Evolutionary conservation across 129 eudicot genomes (phyloP).

Genomic region (Arctium lappa): DNA sequence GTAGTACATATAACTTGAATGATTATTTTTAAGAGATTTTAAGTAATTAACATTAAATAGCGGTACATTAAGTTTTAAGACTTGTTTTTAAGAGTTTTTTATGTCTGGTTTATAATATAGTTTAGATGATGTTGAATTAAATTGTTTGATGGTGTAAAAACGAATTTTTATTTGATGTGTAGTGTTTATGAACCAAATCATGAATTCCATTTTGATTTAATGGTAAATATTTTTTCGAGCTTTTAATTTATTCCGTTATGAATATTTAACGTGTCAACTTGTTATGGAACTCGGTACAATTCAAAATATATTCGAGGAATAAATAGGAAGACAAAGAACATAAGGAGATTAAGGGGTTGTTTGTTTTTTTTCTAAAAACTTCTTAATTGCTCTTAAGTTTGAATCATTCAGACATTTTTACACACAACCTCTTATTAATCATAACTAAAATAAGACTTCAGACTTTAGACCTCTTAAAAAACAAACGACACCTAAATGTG

Average conservation of each 20-base stretch:
- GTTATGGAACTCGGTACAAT: background rate
- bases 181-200: background rate
- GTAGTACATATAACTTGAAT: too few species aligned
- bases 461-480: too few species aligned
- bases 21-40: too few species aligned
- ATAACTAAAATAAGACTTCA: too few species aligned
- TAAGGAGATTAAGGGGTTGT: background rate
- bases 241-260: background rate
- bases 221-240: background rate
- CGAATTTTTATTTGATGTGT: background rate
- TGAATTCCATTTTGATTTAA: background rate
- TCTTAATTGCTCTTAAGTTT: too few species aligned
- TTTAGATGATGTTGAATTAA: background rate
- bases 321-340: background rate
- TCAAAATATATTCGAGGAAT: background rate
- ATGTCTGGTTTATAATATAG: too few species aligned
- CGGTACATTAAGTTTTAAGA: too few species aligned
- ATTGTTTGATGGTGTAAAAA: background rate
- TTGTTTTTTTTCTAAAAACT: too few species aligned
- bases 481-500: background rate
- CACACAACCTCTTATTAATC: too few species aligned
- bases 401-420: too few species aligned
- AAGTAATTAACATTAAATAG: too few species aligned
- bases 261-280: constrained; percentile 25
- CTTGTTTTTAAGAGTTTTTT: too few species aligned